phyloP scores from a whole-genome alignment of 192 early-diverging fungal genomes.

The Dissophora globulifera region DNA sequence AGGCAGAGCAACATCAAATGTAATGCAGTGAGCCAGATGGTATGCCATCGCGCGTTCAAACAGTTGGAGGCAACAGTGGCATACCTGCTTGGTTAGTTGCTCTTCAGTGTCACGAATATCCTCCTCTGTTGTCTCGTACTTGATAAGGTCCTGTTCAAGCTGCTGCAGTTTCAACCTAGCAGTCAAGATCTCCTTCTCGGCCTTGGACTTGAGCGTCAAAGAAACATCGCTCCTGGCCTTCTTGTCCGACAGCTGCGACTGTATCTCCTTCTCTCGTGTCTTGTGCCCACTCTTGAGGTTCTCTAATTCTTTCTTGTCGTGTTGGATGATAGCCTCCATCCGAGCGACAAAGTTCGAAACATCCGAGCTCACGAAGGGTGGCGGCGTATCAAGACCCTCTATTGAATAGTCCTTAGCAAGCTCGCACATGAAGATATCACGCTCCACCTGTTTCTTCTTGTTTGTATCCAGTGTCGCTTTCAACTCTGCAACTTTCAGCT shows the following conservation, averaged over 20 bases:
- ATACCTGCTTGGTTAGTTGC: slow-evolving; percentile 27
- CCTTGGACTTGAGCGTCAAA: slow-evolving; percentile 22
- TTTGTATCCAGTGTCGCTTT: slow-evolving; percentile 58
- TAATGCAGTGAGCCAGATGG: too few species aligned
- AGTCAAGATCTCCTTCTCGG: slow-evolving; percentile 18
- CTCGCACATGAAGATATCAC: slow-evolving; percentile 55
- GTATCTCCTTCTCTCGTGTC: slow-evolving; percentile 23
- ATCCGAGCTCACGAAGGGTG: slow-evolving; percentile 52
- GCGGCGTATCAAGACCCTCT: slow-evolving; percentile 47
- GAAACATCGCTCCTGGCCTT: slow-evolving; percentile 36
- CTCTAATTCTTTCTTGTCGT: slow-evolving; percentile 22
- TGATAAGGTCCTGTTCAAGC: slow-evolving; percentile 15
- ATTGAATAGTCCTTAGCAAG: slow-evolving; percentile 52
- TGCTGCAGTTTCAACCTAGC: slow-evolving; percentile 27
- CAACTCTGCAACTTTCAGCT: slow-evolving; percentile 61
- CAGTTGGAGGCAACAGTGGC: background rate
- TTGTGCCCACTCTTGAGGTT: slow-evolving; percentile 26
- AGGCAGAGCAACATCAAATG: too few species aligned
- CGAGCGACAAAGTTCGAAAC: slow-evolving; percentile 58
- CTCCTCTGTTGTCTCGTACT: slow-evolving; percentile 14
- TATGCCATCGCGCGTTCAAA: too few species aligned
- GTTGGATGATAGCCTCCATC: slow-evolving; percentile 52
- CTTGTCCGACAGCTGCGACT: slow-evolving; percentile 20
- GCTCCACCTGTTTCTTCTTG: slow-evolving; percentile 54
- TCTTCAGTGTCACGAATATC: slow-evolving; percentile 18